These are phyloP conservation scores for Aspergillus sp. DNA, from an alignment of 2,329 filamentous ascomycete species.

Conservation along the genomic window DNA sequence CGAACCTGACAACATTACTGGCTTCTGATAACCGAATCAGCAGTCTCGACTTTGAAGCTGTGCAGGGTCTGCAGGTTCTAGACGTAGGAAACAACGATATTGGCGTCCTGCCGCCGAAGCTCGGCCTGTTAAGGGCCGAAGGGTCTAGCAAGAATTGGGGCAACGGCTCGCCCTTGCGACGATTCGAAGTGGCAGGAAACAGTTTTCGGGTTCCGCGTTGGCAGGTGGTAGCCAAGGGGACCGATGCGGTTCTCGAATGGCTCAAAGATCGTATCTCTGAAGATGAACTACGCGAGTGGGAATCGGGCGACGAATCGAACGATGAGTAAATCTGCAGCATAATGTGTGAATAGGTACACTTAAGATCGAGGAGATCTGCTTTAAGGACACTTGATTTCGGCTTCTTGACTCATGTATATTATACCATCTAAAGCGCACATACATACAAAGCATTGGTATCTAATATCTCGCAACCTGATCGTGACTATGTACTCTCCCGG, in stretches of 20 bases:
- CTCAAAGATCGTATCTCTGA: slow-evolving; percentile 71
- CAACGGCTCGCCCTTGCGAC: slow-evolving; percentile 57
- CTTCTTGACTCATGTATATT: slow-evolving; percentile 5
- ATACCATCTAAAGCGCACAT: not conserved
- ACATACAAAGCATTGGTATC: not conserved
- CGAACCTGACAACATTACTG: slow-evolving; percentile 68
- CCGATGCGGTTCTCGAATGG: slow-evolving; percentile 80
- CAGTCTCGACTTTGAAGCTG: slow-evolving; percentile 70
- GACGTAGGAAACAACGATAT: slow-evolving; percentile 87
- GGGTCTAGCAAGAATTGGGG: slow-evolving; percentile 38
- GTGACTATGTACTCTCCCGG: too few relatives aligned
- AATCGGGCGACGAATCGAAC: slow-evolving; percentile 26
- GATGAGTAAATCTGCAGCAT: slow-evolving; percentile 9
- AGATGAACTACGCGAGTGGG: slow-evolving; percentile 44
- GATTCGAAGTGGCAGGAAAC: slow-evolving; percentile 79
- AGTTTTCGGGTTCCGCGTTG: slow-evolving; percentile 84
- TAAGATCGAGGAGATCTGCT: not conserved
- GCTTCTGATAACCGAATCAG: slow-evolving; percentile 77
- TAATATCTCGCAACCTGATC: not conserved
- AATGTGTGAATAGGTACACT: not conserved
- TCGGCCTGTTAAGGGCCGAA: slow-evolving; percentile 72
- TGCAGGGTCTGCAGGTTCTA: slow-evolving; percentile 72
- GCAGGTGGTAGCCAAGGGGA: slow-evolving; percentile 81
- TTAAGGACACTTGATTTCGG: not conserved
- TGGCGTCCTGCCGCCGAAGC: slow-evolving; percentile 72